phyloP scores from a whole-genome alignment of 2,329 filamentous ascomycete species.

The Neofusicoccum ribis region DNA sequence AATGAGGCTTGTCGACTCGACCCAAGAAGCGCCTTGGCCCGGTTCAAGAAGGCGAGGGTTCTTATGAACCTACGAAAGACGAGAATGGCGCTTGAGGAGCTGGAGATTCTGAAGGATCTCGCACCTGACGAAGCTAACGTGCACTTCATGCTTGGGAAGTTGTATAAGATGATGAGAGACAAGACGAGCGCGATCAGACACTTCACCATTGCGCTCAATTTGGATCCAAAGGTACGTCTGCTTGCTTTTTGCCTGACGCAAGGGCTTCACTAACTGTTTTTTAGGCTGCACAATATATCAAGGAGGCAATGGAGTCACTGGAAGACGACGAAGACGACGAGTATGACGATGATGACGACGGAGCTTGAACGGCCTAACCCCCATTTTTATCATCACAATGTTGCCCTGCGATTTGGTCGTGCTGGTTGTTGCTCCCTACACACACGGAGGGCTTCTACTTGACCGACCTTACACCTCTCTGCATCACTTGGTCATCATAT shows the following conservation, averaged over 20 bases:
- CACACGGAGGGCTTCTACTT: not conserved
- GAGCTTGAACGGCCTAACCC: not conserved
- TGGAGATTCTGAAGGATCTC: conserved; percentile 85
- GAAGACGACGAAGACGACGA: conserved; percentile 72
- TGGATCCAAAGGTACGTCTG: conserved; percentile 83
- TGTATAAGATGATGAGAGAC: conserved; percentile 60
- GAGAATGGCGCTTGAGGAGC: conserved; percentile 73
- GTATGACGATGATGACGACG: conserved; percentile 36
- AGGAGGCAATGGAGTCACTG: conserved; percentile 91
- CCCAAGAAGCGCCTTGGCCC: conserved; percentile 76
- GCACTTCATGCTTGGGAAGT: conserved; percentile 87
- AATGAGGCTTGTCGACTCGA: conserved; percentile 78
- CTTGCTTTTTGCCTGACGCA: not conserved
- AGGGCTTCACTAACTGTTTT: conserved; percentile 21
- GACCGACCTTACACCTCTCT: not conserved
- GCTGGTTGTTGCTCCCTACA: too few relatives aligned
- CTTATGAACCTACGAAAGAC: conserved; percentile 73
- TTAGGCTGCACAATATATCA: conserved; percentile 91
- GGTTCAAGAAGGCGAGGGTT: conserved; percentile 90
- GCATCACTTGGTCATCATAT: not conserved
- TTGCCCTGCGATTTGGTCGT: not conserved
- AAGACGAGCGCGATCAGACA: conserved; percentile 80
- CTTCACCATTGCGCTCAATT: conserved; percentile 89
- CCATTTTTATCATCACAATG: not conserved
- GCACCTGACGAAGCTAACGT: conserved; percentile 95